Base-by-base conservation (phyloP, 768 basidiomycete species). In the Rhizopogon rudus region DNA sequence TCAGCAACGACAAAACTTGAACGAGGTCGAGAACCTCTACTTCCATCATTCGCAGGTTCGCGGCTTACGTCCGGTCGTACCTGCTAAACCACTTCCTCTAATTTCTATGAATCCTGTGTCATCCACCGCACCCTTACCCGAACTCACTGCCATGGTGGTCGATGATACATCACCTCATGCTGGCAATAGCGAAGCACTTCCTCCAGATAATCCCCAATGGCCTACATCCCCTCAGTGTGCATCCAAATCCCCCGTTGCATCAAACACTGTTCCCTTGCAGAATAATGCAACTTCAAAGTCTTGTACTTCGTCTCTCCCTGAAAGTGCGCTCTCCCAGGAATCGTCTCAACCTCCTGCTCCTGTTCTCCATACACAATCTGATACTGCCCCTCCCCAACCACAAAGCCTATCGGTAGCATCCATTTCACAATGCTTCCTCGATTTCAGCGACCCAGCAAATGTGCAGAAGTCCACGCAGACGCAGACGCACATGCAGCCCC, bases 11-110 rank as follows among this genome's bases (percentile, higher is more conserved):
- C 88, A 91, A 68, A 88, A 78, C 44, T 70, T 91, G 51, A 88
- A 87, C 63, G 88, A 91, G 70, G 88, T 91, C 5, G 88, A 91
- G 67, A 90, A 90, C 62, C 74, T 91, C 8, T 91, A 89, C 73
- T 90, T 90, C 63, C 84, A 83, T 48, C 84, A 86, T 63, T 85
- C 86, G 0, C 83, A 86, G 51, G 69, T 74, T 28, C 76, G 76
- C 54, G 70, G 39, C 12, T 55, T 57, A 7, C 67, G 63, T 35
- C 59, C 65, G 6, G 52, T 56, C 51, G 44, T 25, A n/a, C 45
- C 13, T 31, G 44, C 55, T 42, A 56, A 53, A 22, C 68, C 69
- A 40, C 35, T 49, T 14, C 20, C 35, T 49, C 14, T 25, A 16
- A 63, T 67, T n/a, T 44, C 53, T 20, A 35, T 40, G 3, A 55